phyloP scores from a whole-genome alignment of 1,284 basidiomycete genomes.

The Pseudomicrostroma phylloplanum region DNA sequence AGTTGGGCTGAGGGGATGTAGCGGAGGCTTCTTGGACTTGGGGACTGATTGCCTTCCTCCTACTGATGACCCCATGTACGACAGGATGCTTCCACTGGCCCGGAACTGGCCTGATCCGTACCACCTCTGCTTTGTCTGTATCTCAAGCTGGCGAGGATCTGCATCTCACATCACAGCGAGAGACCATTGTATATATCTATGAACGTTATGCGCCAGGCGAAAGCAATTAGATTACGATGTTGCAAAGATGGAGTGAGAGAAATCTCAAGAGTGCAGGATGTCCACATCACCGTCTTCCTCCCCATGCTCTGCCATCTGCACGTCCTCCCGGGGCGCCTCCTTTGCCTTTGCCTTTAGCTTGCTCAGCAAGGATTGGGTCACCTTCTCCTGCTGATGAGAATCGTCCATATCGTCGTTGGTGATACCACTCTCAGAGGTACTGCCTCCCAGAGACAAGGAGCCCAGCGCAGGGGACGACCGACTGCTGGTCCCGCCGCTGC shows the following conservation, averaged over 20 bases:
- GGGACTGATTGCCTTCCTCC: background rate
- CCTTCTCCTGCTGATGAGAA: background rate
- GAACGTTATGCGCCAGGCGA: background rate
- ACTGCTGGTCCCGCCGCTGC: background rate
- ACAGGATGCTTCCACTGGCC: too few species aligned
- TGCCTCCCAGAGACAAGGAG: background rate
- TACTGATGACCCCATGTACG: background rate
- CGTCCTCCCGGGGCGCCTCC: background rate
- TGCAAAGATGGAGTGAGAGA: background rate
- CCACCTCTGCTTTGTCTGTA: too few species aligned
- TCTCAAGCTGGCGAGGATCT: too few species aligned
- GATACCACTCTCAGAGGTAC: background rate
- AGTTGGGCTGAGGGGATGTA: background rate
- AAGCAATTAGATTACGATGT: background rate
- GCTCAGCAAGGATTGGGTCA: background rate
- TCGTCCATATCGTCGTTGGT: background rate
- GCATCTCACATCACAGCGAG: too few species aligned
- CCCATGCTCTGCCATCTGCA: background rate
- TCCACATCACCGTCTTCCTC: constrained; percentile 3
- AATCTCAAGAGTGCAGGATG: background rate
- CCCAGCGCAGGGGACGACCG: background rate
- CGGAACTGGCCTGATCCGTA: too few species aligned
- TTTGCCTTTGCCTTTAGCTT: background rate
- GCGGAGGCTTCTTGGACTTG: background rate
- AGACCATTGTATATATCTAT: too few species aligned